Base-by-base conservation (phyloP, 345 rosid genomes). In the Citrus sp. region DNA sequence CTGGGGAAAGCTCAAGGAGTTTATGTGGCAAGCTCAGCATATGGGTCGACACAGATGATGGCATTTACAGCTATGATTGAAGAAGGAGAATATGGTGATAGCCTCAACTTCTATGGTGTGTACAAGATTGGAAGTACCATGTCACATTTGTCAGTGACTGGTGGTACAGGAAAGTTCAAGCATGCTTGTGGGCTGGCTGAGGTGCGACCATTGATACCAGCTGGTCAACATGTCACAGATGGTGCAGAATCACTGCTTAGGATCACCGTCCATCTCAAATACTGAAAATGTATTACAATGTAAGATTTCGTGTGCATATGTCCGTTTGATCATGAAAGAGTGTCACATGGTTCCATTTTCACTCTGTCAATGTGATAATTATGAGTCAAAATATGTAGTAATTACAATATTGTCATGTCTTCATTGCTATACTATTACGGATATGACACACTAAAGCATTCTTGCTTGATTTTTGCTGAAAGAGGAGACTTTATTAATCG, bases 1-100 rank as follows among this genome's bases (percentile, higher is more conserved):
- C 84, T 96, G 18, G 98, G 99, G 42, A 93, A 88, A 77, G 99
- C 98, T 76, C 98, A 93, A 79, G 99, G 99, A 46, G 92, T 92
- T 72, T 92, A 93, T 61, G 90, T 92, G 73, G 98, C 98, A 2
- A 93, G 95, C 46, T 93, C 99, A 28, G 90, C 87, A 27, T 92
- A 91, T 72, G 98, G 97, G 64, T 83, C 87, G 72, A 90, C 92
- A 46, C 99, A 95, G 85, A 92, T 93, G 97, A 91, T 95, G 98
- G 89, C 98, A 60, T 96, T 96, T 82, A 90, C 98, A 34, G 95
- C 97, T 40, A 86, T 89, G 92, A 81, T 96, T 22, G 99, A 96
- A 86, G 99, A 91, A 22, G 98, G 97, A 5, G 98, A 96, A 56
- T 96, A 92, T 18, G 95, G 94, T 12, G 97, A 96, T 65, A 89